phyloP scores from a whole-genome alignment of 1,284 basidiomycete genomes.

The Fomes fomentarius region DNA sequence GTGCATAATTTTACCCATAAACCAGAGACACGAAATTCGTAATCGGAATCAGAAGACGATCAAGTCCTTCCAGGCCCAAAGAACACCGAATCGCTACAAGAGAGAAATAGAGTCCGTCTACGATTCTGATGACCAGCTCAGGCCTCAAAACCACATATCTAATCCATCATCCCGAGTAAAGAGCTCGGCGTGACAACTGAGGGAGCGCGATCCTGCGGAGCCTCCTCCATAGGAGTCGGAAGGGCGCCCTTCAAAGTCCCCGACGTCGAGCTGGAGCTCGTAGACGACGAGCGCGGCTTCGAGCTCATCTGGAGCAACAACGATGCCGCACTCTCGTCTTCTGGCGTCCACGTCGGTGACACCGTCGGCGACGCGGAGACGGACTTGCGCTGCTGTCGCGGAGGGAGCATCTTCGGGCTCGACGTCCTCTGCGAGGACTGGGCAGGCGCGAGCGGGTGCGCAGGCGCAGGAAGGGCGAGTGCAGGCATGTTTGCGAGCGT shows the following conservation, averaged over 20 bases:
- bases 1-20: conserved; percentile 9
- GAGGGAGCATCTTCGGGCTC: neutral
- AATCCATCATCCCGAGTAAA: conserved; percentile 24
- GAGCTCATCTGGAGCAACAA: conserved; percentile 65
- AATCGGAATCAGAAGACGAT: too few species aligned
- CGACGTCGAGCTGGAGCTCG: conserved; percentile 14
- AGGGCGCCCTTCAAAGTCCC: neutral
- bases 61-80: too few species aligned
- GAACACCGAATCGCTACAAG: too few species aligned
- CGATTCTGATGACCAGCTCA: neutral
- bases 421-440: neutral
- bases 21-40: too few species aligned
- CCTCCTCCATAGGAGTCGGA: conserved; percentile 12
- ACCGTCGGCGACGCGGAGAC: conserved; percentile 24
- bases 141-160: neutral
- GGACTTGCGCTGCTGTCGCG: conserved; percentile 12
- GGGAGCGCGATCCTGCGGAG: neutral
- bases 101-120: too few species aligned
- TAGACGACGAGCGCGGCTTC: conserved; percentile 31
- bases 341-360: conserved; percentile 55
- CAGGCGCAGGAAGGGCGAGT: conserved; percentile 43
- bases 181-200: conserved; percentile 18
- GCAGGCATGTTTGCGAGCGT: conserved; percentile 34
- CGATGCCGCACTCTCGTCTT: conserved; percentile 72
- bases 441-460: conserved; percentile 17